Percentiles rank a stretch among this genome's conserved stretches.
Evolutionary conservation across 495 filamentous ascomycete genomes (phyloP).

Genomic region (Sabuloglossum arenarium): DNA sequence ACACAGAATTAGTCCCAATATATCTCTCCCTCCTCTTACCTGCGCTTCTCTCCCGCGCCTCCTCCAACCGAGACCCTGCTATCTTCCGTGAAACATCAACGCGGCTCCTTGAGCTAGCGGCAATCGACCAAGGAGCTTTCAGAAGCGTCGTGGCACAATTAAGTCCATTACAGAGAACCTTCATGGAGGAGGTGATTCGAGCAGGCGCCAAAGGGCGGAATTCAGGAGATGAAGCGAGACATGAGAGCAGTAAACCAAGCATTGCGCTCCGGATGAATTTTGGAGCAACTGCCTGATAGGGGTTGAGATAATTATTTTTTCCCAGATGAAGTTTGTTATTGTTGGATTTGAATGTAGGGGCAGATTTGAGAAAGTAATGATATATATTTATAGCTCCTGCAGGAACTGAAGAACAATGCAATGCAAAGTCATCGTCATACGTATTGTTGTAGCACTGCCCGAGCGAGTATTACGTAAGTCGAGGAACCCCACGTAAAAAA

Average conservation of each 20-base stretch:
- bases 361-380: not conserved
- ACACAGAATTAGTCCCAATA: not conserved
- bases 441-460: too few species aligned
- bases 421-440: too few species aligned
- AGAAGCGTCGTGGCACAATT: constrained; percentile 51
- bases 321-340: too few species aligned
- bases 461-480: too few species aligned
- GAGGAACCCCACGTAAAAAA: too few species aligned
- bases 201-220: constrained; percentile 26
- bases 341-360: not conserved
- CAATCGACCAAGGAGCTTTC: constrained; percentile 50
- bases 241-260: constrained; percentile 43
- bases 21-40: constrained; percentile 55
- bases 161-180: constrained; percentile 44
- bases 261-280: constrained; percentile 96
- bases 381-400: too few species aligned
- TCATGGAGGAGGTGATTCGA: constrained; percentile 68
- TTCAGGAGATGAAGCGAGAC: constrained; percentile 18
- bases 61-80: not conserved
- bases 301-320: not conserved
- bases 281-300: constrained; percentile 10
- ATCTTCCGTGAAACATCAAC: constrained; percentile 40
- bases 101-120: constrained; percentile 62
- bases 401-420: too few species aligned
- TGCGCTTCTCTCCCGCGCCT: constrained; percentile 24